Conservation (phyloP, 78 protist genomes). For the Creolimax fragrantissima region DNA sequence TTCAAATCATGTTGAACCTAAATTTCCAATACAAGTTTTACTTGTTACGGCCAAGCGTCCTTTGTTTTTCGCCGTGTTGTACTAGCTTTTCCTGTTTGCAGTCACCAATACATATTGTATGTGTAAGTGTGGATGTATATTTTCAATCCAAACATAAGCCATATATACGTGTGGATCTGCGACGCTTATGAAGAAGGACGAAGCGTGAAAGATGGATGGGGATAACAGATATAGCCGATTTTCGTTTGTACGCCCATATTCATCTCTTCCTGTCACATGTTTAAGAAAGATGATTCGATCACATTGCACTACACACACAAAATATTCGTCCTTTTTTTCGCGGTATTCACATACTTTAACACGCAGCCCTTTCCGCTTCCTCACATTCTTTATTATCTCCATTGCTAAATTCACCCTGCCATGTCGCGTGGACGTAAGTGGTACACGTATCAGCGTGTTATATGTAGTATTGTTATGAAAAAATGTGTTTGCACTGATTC, state of each 20-base stretch:
- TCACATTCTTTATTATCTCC: slow-evolving; percentile 54
- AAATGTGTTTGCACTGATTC: no score
- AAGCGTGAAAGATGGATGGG: background rate
- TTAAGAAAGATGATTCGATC: background rate
- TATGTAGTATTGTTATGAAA: no score
- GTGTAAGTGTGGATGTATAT: background rate
- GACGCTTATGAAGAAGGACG: no score
- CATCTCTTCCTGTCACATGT: background rate
- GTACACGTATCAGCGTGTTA: no score
- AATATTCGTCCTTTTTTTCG: background rate
- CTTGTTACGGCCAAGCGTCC: slow-evolving; percentile 42
- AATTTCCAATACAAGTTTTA: no score
- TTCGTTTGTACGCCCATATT: background rate
- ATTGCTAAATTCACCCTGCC: slow-evolving; percentile 61
- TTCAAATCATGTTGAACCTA: no score
- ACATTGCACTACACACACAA: background rate
- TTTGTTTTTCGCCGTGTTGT: slow-evolving; percentile 86
- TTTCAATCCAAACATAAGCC: background rate
- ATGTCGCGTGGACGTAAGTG: no score
- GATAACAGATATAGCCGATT: background rate
- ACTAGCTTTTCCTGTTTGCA: slow-evolving; percentile 73
- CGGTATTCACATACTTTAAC: slow-evolving; percentile 21
- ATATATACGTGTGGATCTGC: no score
- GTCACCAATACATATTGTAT: background rate
- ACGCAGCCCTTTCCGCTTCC: slow-evolving; percentile 79